Evolutionary conservation across 768 basidiomycete genomes (phyloP).

Genomic region (Panus rudis): DNA sequence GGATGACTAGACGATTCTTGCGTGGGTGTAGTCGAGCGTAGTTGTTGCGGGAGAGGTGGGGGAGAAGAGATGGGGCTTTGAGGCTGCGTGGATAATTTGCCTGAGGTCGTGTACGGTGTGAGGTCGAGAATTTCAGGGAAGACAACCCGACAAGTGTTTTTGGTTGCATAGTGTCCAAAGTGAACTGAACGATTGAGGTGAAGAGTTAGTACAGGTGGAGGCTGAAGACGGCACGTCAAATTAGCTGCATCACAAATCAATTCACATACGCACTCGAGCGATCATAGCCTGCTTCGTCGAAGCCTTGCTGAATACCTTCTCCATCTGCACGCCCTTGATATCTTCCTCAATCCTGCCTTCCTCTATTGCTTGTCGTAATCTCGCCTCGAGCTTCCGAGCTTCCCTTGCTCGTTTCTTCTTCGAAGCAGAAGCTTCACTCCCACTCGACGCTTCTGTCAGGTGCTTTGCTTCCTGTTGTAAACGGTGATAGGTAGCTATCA

Average conservation of each 20-base stretch:
- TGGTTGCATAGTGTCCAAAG: conserved; percentile 66
- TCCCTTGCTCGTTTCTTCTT: conserved; percentile 75
- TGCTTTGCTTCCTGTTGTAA: conserved; percentile 56
- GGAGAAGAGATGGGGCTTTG: conserved; percentile 66
- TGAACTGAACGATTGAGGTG: conserved; percentile 92
- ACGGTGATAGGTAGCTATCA: conserved; percentile 66
- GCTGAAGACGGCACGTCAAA: conserved; percentile 33
- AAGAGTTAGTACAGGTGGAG: conserved; percentile 79
- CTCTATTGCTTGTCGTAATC: conserved; percentile 57
- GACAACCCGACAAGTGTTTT: conserved; percentile 74
- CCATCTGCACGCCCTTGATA: conserved; percentile 71
- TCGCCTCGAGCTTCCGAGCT: conserved; percentile 53
- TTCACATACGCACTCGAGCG: conserved; percentile 55
- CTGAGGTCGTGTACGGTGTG: conserved; percentile 80
- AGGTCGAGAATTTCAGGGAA: conserved; percentile 90
- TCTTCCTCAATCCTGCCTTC: conserved; percentile 81
- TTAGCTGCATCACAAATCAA: conserved; percentile 3
- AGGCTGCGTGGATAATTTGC: conserved; percentile 64
- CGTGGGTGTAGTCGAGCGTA: conserved; percentile 48
- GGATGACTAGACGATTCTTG: conserved; percentile 43
- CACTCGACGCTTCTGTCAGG: conserved; percentile 30
- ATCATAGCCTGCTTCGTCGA: conserved; percentile 92
- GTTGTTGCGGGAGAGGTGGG: conserved; percentile 33
- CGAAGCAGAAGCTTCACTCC: conserved; percentile 47
- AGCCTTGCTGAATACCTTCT: conserved; percentile 64